Evolutionary conservation across 2,329 filamentous ascomycete genomes (phyloP).

Genomic region (Ciborinia camelliae): DNA sequence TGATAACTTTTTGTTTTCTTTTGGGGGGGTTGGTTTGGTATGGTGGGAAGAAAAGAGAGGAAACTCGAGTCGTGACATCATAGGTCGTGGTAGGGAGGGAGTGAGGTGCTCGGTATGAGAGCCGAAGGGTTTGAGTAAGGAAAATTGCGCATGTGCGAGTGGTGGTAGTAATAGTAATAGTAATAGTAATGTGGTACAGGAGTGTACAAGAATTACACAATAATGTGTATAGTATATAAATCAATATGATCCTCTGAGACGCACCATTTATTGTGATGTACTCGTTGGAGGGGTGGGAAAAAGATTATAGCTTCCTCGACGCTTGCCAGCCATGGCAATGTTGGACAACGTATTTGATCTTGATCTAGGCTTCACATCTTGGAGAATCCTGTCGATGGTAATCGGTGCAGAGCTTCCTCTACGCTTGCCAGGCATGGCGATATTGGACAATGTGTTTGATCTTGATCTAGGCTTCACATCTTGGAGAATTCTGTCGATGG

Average conservation of each 20-base stretch:
- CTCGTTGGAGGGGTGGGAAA: slow-evolving; percentile 26
- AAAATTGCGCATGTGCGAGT: slow-evolving; percentile 8
- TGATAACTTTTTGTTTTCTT: slow-evolving; percentile 8
- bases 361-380: slow-evolving; percentile 24
- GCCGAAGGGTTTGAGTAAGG: neutral
- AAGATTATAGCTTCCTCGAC: slow-evolving; percentile 34
- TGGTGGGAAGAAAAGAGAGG: neutral
- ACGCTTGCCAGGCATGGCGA: slow-evolving; percentile 24
- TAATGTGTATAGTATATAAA: slow-evolving; percentile 2
- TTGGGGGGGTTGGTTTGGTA: neutral
- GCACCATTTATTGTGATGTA: neutral
- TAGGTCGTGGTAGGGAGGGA: slow-evolving; percentile 2
- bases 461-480: slow-evolving; percentile 24
- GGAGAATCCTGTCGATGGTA: slow-evolving; percentile 21
- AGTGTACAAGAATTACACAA: slow-evolving; percentile 11
- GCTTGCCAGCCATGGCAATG: slow-evolving; percentile 23
- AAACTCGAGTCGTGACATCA: slow-evolving; percentile 14
- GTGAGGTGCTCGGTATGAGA: neutral
- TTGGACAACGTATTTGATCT: slow-evolving; percentile 28
- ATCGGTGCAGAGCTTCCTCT: slow-evolving; percentile 35
- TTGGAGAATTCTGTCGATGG: slow-evolving; percentile 25
- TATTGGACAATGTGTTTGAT: slow-evolving; percentile 25
- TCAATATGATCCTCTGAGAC: slow-evolving; percentile 22
- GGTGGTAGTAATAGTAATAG: neutral
- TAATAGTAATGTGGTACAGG: neutral